These are phyloP conservation scores for Cladobotryum protrusum DNA, from an alignment of 2,329 filamentous ascomycete genomes.

Conservation along the genomic window DNA sequence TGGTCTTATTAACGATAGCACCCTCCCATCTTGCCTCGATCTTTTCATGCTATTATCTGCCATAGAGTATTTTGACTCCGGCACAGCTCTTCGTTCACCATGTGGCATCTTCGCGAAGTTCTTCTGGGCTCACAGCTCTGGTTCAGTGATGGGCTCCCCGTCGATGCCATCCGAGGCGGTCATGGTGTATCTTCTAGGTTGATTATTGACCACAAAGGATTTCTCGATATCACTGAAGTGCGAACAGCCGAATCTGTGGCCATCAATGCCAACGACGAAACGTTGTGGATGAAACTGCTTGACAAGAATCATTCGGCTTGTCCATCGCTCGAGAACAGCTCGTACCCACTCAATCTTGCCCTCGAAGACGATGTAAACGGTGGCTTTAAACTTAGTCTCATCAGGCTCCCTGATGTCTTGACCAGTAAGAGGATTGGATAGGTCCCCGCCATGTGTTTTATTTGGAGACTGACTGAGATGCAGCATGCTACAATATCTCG, in stretches of 20 bases:
- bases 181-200: slow-evolving; percentile 7
- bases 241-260: not conserved
- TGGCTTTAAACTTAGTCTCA: not conserved
- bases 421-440: not conserved
- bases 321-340: not conserved
- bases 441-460: too few species aligned
- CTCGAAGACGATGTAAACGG: not conserved
- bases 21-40: not conserved
- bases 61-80: not conserved
- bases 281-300: slow-evolving; percentile 1
- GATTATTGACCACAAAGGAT: slow-evolving; percentile 4
- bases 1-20: too few species aligned
- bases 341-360: slow-evolving; percentile 1
- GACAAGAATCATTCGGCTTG: not conserved
- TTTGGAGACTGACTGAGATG: not conserved
- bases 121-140: slow-evolving; percentile 1
- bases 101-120: slow-evolving; percentile 11
- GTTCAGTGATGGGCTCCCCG: slow-evolving; percentile 10
- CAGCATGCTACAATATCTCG: slow-evolving; percentile 3
- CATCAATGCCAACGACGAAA: slow-evolving; percentile 8
- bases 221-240: slow-evolving; percentile 10
- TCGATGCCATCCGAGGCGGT: slow-evolving; percentile 1
- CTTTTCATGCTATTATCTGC: not conserved
- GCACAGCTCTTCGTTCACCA: not conserved
- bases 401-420: not conserved